Base-by-base conservation (phyloP, 2,329 filamentous ascomycete species). In the Fusarium fujikuroi region DNA sequence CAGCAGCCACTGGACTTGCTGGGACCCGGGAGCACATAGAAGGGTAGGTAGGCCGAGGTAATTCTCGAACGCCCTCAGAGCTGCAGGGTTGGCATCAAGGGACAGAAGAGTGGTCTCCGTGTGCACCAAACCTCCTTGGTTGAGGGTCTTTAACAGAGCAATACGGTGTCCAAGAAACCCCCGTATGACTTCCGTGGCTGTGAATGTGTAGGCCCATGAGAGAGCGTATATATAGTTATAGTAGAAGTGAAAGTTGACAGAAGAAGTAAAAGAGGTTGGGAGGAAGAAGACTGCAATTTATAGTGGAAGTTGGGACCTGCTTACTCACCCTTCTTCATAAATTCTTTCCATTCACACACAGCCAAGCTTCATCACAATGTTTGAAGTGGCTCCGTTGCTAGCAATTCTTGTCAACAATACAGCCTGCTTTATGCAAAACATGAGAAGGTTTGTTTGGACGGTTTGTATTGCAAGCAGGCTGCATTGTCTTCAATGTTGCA, bases 361-460 rank as follows among this genome's bases (percentile, higher is more conserved):
- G n/a, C 5, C 16, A 10, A 23, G 40, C 23, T 43, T 43, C 6
- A 43, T 43, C 7, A 43, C 9, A 23, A 11, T 23, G 15, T 11
- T 23, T 43, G n/a, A 11, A 23, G 40, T 23, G 7, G 8, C 15
- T 23, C 15, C n/a, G n/a, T 43, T 43, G n/a, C n/a, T 23, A n/a
- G n/a, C 40, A 43, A 43, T n/a, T 23, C 40, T 23, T 16, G 0
- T 7, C 6, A 18, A 43, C n/a, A 23, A 11, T n/a, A 23, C 9
- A 9, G n/a, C 9, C 40, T 18, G 9, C 15, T 3, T 16, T 43
- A 5, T 23, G 15, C n/a, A 43, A 43, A 43, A 16, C 5, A 23
- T 2, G n/a, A 5, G n/a, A 23, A 42, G 5, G 1, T 4, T 42
- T 23, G 9, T 18, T 3, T 10, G 40, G 5, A 42, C 1, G 3